These are phyloP conservation scores for Boletus vinaceobasis DNA, from an alignment of 768 basidiomycete genomes.

Conservation along the genomic window DNA sequence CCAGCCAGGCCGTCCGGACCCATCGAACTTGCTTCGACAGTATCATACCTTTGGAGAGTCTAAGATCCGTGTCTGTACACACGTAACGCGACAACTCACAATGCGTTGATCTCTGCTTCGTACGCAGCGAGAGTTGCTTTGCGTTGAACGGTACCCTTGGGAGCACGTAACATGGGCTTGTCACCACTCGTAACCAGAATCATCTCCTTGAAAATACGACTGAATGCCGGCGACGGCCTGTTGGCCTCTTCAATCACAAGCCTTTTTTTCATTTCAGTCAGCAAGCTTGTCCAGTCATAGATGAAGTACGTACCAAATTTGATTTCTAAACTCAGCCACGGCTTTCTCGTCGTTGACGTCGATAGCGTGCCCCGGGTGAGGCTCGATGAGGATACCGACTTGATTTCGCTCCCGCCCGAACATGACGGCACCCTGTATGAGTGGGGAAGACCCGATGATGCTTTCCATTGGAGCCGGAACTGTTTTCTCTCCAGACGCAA, in stretches of 20 bases:
- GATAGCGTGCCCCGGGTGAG: slow-evolving; percentile 9
- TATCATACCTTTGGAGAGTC: slow-evolving; percentile 26
- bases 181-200: slow-evolving; percentile 41
- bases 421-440: slow-evolving; percentile 28
- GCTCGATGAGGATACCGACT: slow-evolving; percentile 34
- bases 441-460: slow-evolving; percentile 20
- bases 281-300: background rate
- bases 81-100: slow-evolving; percentile 30
- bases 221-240: slow-evolving; percentile 37
- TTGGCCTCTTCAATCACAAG: slow-evolving; percentile 45
- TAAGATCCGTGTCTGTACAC: background rate
- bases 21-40: slow-evolving; percentile 26
- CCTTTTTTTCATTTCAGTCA: slow-evolving; percentile 20
- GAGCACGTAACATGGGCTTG: slow-evolving; percentile 44
- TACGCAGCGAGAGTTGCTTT: slow-evolving; percentile 40
- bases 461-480: slow-evolving; percentile 29
- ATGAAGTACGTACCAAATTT: slow-evolving; percentile 24
- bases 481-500: slow-evolving; percentile 18
- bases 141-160: slow-evolving; percentile 45
- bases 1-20: slow-evolving; percentile 18
- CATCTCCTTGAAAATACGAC: slow-evolving; percentile 51
- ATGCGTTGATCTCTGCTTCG: slow-evolving; percentile 41
- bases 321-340: slow-evolving; percentile 29
- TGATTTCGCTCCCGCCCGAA: slow-evolving; percentile 34
- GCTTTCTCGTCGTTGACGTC: slow-evolving; percentile 23